phyloP scores from a whole-genome alignment of 495 filamentous ascomycete genomes.

The Articulospora tetracladia region DNA sequence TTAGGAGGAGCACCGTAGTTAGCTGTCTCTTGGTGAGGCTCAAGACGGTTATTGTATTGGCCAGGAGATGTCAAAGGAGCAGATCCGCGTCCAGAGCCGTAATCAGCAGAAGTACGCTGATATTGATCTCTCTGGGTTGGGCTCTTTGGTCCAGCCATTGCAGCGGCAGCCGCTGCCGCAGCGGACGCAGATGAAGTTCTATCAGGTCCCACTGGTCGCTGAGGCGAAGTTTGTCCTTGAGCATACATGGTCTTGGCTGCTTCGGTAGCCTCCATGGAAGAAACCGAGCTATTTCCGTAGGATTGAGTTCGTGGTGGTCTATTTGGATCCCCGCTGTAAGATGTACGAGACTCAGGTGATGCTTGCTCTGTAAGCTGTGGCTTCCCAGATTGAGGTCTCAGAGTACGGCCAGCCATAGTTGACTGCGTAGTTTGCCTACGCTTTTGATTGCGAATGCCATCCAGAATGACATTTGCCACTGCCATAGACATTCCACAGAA shows the following conservation, averaged over 20 bases:
- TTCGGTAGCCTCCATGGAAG: constrained; percentile 33
- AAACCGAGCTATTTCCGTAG: constrained; percentile 32
- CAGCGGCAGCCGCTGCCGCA: constrained; percentile 44
- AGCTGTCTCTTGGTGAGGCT: constrained; percentile 30
- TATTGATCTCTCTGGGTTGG: constrained; percentile 32
- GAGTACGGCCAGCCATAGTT: constrained; percentile 59
- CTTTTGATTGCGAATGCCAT: constrained; percentile 59
- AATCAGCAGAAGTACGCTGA: constrained; percentile 41
- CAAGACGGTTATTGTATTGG: constrained; percentile 8
- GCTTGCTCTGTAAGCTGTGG: constrained; percentile 29
- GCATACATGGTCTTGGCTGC: constrained; percentile 43
- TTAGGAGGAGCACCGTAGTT: constrained; percentile 44
- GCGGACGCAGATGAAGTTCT: constrained; percentile 42
- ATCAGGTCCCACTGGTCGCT: constrained; percentile 35
- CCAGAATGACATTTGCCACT: constrained; percentile 87
- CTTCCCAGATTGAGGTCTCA: constrained; percentile 50
- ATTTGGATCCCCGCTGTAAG: constrained; percentile 38
- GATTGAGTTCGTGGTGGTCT: constrained; percentile 34
- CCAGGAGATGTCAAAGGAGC: constrained; percentile 7
- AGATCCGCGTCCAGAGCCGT: constrained; percentile 33
- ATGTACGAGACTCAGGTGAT: constrained; percentile 38
- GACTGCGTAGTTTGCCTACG: constrained; percentile 41
- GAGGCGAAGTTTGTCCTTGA: constrained; percentile 31
- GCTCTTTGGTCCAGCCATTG: constrained; percentile 38
- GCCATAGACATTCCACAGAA: constrained; percentile 99